phyloP scores from a whole-genome alignment of 768 basidiomycete species.

The Phylloporus arenicola region DNA sequence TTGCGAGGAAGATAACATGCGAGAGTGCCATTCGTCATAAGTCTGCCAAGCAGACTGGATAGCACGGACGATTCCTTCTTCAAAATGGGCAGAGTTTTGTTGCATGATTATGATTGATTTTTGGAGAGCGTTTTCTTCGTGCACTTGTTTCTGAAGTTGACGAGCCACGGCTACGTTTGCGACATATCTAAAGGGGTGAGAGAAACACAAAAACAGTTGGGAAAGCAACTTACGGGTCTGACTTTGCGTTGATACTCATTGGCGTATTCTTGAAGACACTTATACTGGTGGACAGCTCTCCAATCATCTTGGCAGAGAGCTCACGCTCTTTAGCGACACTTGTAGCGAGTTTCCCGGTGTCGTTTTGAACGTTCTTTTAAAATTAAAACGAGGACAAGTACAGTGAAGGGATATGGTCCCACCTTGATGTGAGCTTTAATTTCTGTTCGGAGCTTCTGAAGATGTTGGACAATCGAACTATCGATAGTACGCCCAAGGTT shows the following conservation, averaged over 20 bases:
- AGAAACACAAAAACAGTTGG: background rate
- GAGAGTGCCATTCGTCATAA: conserved; percentile 89
- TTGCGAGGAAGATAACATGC: conserved; percentile 68
- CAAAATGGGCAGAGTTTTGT: conserved; percentile 94
- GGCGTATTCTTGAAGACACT: conserved; percentile 96
- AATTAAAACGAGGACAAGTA: background rate
- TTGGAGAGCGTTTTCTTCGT: conserved; percentile 96
- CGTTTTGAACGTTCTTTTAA: conserved; percentile 82
- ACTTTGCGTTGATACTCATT: conserved; percentile 64
- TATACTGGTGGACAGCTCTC: conserved; percentile 82
- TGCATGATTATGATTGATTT: conserved; percentile 98
- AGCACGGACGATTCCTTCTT: conserved; percentile 91
- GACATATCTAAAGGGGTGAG: conserved; percentile 43
- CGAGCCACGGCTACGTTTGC: conserved; percentile 66
- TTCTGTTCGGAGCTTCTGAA: conserved; percentile 90
- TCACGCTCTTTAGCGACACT: conserved; percentile 89
- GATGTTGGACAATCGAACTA: conserved; percentile 93
- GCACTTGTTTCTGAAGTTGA: conserved; percentile 87
- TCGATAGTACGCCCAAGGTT: conserved; percentile 96
- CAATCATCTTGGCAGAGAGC: conserved; percentile 74
- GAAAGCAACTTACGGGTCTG: conserved; percentile 9
- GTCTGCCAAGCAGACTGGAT: conserved; percentile 97
- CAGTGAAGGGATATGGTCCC: background rate
- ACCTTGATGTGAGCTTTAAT: conserved; percentile 98
- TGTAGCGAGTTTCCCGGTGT: conserved; percentile 88